These are phyloP conservation scores for Coemansia sp. DNA, from an alignment of 192 early-diverging fungal genomes.

Conservation along the genomic window DNA sequence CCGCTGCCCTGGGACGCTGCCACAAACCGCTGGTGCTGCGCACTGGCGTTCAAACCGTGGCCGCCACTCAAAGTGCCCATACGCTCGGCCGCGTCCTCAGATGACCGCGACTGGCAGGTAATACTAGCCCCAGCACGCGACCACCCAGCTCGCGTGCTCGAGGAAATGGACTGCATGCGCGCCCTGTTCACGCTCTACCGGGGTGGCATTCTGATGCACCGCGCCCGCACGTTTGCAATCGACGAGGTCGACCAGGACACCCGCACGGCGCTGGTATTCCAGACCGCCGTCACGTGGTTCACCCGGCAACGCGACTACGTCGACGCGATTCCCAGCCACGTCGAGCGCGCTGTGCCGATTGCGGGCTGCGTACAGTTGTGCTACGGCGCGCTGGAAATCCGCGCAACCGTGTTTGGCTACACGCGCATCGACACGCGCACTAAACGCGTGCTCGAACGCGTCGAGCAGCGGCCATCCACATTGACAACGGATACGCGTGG, in stretches of 20 bases:
- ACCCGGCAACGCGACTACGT: conserved; percentile 8
- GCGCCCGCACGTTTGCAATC: conserved; percentile 23
- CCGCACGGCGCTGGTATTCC: conserved; percentile 16
- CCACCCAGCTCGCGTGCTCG: conserved; percentile 15
- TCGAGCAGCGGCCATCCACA: conserved; percentile 13
- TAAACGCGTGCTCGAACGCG: conserved; percentile 12
- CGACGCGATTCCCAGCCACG: not conserved
- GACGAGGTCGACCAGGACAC: conserved; percentile 12
- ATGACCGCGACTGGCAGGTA: conserved; percentile 19
- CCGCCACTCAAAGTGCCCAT: conserved; percentile 35
- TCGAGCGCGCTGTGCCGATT: not conserved
- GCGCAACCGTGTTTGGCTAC: conserved; percentile 30
- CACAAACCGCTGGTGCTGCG: conserved; percentile 8
- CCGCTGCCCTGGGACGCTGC: conserved; percentile 12
- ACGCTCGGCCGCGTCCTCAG: conserved; percentile 7
- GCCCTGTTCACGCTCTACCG: conserved; percentile 37
- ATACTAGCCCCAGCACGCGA: not conserved
- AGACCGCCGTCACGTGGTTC: conserved; percentile 27
- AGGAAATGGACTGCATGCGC: conserved; percentile 32
- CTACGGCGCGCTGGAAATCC: conserved; percentile 12
- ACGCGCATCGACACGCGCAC: conserved; percentile 24
- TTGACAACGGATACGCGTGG: conserved; percentile 3
- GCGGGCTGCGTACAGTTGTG: not conserved
- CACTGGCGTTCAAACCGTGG: conserved; percentile 27
- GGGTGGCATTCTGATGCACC: conserved; percentile 41